These are phyloP conservation scores for Paxillus ammoniavirescens DNA, from an alignment of 768 basidiomycete species.

Conservation along the genomic window DNA sequence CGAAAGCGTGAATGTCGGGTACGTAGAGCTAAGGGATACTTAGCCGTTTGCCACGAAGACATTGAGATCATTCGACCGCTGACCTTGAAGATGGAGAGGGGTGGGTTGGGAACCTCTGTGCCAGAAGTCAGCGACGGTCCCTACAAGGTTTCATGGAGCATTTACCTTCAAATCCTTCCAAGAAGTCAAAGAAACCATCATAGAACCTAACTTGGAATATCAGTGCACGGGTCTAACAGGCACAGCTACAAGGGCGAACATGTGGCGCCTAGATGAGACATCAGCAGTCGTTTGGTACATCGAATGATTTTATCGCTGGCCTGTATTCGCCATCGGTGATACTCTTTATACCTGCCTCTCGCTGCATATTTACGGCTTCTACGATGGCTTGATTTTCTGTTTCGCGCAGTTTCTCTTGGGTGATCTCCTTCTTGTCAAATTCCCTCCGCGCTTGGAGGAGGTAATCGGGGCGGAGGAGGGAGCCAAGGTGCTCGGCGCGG, in stretches of 20 bases:
- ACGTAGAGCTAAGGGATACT: conserved; percentile 20
- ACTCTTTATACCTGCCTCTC: conserved; percentile 39
- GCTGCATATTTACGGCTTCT: conserved; percentile 37
- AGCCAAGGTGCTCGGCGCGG: conserved; percentile 46
- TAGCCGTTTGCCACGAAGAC: neutral
- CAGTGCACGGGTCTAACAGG: neutral
- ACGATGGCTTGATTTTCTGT: conserved; percentile 41
- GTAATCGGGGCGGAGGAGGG: conserved; percentile 39
- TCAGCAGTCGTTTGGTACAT: neutral
- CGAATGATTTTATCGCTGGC: conserved; percentile 27
- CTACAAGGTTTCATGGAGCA: neutral
- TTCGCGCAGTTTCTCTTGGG: conserved; percentile 32
- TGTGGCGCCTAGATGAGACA: conserved; percentile 20
- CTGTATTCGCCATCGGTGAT: conserved; percentile 43
- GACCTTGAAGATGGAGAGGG: conserved; percentile 27
- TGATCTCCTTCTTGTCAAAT: conserved; percentile 35
- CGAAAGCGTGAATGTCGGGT: conserved; percentile 23
- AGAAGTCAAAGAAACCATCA: conserved; percentile 28
- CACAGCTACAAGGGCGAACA: conserved; percentile 11
- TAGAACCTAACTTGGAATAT: conserved; percentile 18
- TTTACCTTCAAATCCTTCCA: conserved; percentile 26
- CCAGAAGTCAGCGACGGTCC: conserved; percentile 1
- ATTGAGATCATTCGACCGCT: too few species aligned
- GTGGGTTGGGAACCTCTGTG: conserved; percentile 22
- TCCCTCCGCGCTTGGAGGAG: conserved; percentile 37